Evolutionary conservation across 1,139 yeast species (phyloP).

Genomic region (Wickerhamomyces sp.): DNA sequence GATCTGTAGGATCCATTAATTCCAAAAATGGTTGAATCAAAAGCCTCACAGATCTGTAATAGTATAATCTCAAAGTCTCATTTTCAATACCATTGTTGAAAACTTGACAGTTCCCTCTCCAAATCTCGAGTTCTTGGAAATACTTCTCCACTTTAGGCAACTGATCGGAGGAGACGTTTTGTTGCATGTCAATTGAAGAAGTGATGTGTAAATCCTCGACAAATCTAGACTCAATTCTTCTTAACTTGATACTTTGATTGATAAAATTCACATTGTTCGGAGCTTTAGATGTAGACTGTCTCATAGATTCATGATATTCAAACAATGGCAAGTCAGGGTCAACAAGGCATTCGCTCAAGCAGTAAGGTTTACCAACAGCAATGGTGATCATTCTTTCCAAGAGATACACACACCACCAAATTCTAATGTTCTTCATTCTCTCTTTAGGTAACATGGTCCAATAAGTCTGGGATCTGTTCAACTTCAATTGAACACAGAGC

Average conservation of each 20-base stretch:
- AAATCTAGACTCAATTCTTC: conserved; percentile 51
- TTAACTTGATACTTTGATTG: conserved; percentile 45
- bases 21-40: conserved; percentile 56
- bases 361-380: conserved; percentile 50
- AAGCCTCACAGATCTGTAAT: conserved; percentile 50
- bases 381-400: conserved; percentile 52
- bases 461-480: conserved; percentile 35
- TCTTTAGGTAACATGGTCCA: conserved; percentile 25
- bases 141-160: conserved; percentile 38
- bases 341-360: conserved; percentile 40
- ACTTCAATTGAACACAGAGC: conserved; percentile 32
- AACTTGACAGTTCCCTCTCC: conserved; percentile 45
- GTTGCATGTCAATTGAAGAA: conserved; percentile 10
- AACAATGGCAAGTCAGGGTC: conserved; percentile 44
- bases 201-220: conserved; percentile 41
- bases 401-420: conserved; percentile 56
- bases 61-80: conserved; percentile 48
- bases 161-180: conserved; percentile 27
- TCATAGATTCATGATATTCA: conserved; percentile 30
- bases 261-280: conserved; percentile 40
- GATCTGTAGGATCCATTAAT: conserved; percentile 49
- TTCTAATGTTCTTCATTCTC: conserved; percentile 37
- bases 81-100: conserved; percentile 40
- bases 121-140: conserved; percentile 42
- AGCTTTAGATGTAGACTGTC: conserved; percentile 21